Evolutionary conservation across 108 stramenopile genomes (phyloP), one percentile per base, ranked within the genome.

Genomic region (Bacterosira constricta): DNA sequence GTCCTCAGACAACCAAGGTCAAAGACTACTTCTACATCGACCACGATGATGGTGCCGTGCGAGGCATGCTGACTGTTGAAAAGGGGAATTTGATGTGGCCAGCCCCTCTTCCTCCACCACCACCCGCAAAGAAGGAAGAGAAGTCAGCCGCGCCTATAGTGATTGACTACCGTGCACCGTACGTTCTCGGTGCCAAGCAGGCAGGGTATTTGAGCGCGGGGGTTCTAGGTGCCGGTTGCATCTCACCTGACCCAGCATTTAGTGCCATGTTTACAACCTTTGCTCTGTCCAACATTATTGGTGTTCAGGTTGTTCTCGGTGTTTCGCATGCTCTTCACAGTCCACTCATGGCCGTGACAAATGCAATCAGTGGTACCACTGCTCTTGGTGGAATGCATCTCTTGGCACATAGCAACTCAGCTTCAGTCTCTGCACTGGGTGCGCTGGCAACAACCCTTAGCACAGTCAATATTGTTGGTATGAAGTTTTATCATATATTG

Each of bases 331-430:
- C 98, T 25, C 85, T 99, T 44, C 99, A 99, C 83, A 96, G 95
- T 51, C 99, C 99, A 3, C 85, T 99, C 29, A 99, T 99, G 98
- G 95, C 97, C 34, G 98, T 97, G 26, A 98, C 91, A 12, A 99
- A 99, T 70, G 99, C 99, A 45, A 98, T 99, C 72, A 94, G 92
- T 60, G 99, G 99, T 29, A 95, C 98, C 30, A 99, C 99, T 10
- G 98, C 97, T 12, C 85, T 99, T 45, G 99, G 99, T 61, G 99
- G 99, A 49, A 95, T 99, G 96, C 94, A 95, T 68, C 89, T 97
- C 25, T 60, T 98, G 26, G 91, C 96, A 15, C 90, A 96, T 69
- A 89, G 85, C 39, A 89, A 60, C 36, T 84, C 84, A 36, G 60
- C 84, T 8, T 36, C 77, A 13, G 93, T 86, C 3, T 87, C 90